phyloP scores from a whole-genome alignment of 192 early-diverging fungal genomes.

The Dispira parvispora region DNA sequence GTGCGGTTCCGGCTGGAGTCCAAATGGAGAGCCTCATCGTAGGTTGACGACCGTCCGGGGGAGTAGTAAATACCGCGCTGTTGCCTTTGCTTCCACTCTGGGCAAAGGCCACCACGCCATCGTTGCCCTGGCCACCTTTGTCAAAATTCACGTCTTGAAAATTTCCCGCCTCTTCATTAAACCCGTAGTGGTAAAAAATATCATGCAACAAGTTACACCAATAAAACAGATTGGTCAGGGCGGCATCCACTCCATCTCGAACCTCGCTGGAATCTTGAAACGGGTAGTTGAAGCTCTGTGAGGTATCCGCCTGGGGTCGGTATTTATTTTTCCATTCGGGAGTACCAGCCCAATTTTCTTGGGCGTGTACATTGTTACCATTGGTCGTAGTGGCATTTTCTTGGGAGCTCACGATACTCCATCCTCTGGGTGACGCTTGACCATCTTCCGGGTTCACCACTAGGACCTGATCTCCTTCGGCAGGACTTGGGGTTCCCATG shows the following conservation, averaged over 20 bases:
- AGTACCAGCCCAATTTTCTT: conserved; percentile 62
- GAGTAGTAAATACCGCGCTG: conserved; percentile 92
- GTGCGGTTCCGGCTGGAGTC: conserved; percentile 45
- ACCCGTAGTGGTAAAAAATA: conserved; percentile 76
- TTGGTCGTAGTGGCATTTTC: conserved; percentile 49
- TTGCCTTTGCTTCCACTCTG: conserved; percentile 80
- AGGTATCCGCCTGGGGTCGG: too few species aligned
- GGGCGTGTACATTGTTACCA: conserved; percentile 89
- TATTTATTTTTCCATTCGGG: conserved; percentile 57
- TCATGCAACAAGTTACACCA: conserved; percentile 87
- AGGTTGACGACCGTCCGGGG: conserved; percentile 75
- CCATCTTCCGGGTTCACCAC: conserved; percentile 33
- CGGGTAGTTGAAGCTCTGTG: too few species aligned
- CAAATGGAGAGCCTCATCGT: conserved; percentile 93
- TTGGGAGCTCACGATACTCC: conserved; percentile 26
- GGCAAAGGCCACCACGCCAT: conserved; percentile 76
- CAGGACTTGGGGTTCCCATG: conserved; percentile 61
- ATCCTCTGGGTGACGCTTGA: conserved; percentile 45
- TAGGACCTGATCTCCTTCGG: conserved; percentile 36
- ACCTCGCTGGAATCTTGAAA: too few species aligned
- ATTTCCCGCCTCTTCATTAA: conserved; percentile 78
- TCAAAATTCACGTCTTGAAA: conserved; percentile 83
- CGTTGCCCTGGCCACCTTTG: conserved; percentile 54
- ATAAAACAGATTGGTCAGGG: conserved; percentile 82
- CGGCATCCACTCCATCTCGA: too few species aligned